phyloP scores from a whole-genome alignment of 129 eudicot species.

The Pittosporum tobira region DNA sequence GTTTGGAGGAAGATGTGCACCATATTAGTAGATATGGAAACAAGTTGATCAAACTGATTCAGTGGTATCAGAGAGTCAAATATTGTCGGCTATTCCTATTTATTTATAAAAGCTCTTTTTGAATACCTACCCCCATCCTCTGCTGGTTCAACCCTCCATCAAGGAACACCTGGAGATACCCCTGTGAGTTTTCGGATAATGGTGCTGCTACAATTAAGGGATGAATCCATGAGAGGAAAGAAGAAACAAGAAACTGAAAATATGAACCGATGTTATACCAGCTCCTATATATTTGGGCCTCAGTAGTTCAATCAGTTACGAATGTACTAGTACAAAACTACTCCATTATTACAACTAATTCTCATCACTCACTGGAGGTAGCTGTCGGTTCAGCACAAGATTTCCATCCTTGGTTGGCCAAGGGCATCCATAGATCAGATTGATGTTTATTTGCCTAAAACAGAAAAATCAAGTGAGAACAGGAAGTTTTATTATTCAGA shows the following conservation, averaged over 20 bases:
- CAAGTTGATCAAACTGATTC: neutral
- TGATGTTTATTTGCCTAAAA: slow-evolving; percentile 37
- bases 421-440: slow-evolving; percentile 74
- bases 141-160: slow-evolving; percentile 99
- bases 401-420: slow-evolving; percentile 80
- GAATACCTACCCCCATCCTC: slow-evolving; percentile 81
- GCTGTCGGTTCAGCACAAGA: slow-evolving; percentile 35
- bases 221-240: slow-evolving; percentile 7
- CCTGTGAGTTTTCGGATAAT: slow-evolving; percentile 54
- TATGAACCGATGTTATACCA: neutral
- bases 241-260: neutral
- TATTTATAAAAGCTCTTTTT: neutral
- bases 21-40: slow-evolving; percentile 1
- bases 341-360: neutral
- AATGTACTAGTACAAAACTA: neutral
- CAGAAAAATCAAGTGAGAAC: slow-evolving; percentile 11
- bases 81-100: no score
- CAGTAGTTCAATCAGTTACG: neutral
- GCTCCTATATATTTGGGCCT: neutral
- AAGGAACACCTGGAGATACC: slow-evolving; percentile 92
- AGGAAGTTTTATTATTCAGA: neutral
- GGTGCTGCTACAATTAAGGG: slow-evolving; percentile 22
- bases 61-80: neutral
- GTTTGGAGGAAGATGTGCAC: slow-evolving; percentile 6
- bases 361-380: slow-evolving; percentile 38